Conservation (phyloP, 257 asterid genomes). For the Gentiana straminea region DNA sequence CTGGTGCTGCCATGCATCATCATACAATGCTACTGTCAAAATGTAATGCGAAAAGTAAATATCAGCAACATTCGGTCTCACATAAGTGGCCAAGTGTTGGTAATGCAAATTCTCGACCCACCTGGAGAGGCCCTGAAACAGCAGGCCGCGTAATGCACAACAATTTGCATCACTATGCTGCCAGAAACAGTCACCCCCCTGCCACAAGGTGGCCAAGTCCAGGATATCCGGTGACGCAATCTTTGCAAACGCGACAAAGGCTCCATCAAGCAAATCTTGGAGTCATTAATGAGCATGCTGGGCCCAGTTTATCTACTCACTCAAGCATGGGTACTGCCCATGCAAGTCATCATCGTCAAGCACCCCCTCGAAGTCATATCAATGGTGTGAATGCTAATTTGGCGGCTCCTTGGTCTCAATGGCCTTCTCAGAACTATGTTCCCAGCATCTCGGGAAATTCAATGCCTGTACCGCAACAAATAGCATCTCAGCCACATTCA, state of each 20-base stretch:
- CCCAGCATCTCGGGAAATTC: slow-evolving; percentile 15
- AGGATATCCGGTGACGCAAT: slow-evolving; percentile 13
- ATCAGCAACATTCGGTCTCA: slow-evolving; percentile 16
- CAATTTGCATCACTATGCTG: slow-evolving; percentile 13
- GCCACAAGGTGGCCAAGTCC: slow-evolving; percentile 16
- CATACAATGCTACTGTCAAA: slow-evolving; percentile 16
- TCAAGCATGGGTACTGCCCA: slow-evolving; percentile 5
- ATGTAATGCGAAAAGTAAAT: slow-evolving; percentile 17
- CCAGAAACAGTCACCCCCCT: slow-evolving; percentile 4
- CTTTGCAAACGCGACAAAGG: slow-evolving; percentile 6
- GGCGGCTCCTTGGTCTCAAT: slow-evolving; percentile 20
- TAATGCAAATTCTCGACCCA: slow-evolving; percentile 19
- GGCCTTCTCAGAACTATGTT: slow-evolving; percentile 20
- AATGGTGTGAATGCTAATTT: slow-evolving; percentile 10
- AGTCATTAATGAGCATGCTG: slow-evolving; percentile 1
- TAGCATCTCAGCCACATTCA: slow-evolving; percentile 13
- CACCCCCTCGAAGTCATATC: slow-evolving; percentile 9
- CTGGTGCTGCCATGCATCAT: slow-evolving; percentile 16
- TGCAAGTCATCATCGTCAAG: slow-evolving; percentile 11
- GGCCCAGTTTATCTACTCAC: slow-evolving; percentile 10
- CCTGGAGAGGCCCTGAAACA: slow-evolving; percentile 18
- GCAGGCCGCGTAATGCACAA: slow-evolving; percentile 14
- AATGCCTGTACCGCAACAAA: slow-evolving; percentile 13
- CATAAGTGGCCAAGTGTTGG: slow-evolving; percentile 19
- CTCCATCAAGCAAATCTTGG: slow-evolving; percentile 7